These are phyloP conservation scores for Blastocystis sp. DNA, from an alignment of 352 stramenopile genomes.

Conservation along the genomic window DNA sequence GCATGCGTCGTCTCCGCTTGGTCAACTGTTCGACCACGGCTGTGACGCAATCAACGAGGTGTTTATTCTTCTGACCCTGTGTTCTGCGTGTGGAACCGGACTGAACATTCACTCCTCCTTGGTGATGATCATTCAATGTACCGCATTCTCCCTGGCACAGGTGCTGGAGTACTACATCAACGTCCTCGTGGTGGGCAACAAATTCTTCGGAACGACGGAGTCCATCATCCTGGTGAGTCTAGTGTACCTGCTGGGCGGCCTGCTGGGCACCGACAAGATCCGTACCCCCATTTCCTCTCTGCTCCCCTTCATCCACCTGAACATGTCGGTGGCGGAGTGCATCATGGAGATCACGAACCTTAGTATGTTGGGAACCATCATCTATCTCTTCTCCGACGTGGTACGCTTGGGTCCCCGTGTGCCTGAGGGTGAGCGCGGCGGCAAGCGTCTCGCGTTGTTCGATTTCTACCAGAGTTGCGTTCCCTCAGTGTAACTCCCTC, in stretches of 20 bases:
- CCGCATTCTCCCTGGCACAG: constrained; percentile 33
- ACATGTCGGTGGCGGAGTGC: not conserved
- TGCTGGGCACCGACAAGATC: not conserved
- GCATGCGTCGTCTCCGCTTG: constrained; percentile 79
- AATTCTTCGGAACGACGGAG: constrained; percentile 44
- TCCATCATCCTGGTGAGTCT: constrained; percentile 12
- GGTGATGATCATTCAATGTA: constrained; percentile 43
- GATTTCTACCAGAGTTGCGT: not conserved
- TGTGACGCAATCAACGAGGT: constrained; percentile 56
- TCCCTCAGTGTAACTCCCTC: not conserved
- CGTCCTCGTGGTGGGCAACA: constrained; percentile 21
- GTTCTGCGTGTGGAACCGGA: constrained; percentile 35
- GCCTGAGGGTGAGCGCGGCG: not conserved
- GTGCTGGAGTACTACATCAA: constrained; percentile 48
- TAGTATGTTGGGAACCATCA: constrained; percentile 31
- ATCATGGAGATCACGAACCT: constrained; percentile 23
- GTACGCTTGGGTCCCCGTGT: not conserved
- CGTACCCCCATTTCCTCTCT: not conserved
- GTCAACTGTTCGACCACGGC: constrained; percentile 94
- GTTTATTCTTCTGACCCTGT: constrained; percentile 37
- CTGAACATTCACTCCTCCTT: not conserved
- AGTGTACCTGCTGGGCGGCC: constrained; percentile 6
- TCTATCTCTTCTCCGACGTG: not conserved
- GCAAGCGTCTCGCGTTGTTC: constrained; percentile 27
- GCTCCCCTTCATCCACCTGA: not conserved